Evolutionary conservation across 768 basidiomycete genomes (phyloP).

Genomic region (Tulasnella sp.): DNA sequence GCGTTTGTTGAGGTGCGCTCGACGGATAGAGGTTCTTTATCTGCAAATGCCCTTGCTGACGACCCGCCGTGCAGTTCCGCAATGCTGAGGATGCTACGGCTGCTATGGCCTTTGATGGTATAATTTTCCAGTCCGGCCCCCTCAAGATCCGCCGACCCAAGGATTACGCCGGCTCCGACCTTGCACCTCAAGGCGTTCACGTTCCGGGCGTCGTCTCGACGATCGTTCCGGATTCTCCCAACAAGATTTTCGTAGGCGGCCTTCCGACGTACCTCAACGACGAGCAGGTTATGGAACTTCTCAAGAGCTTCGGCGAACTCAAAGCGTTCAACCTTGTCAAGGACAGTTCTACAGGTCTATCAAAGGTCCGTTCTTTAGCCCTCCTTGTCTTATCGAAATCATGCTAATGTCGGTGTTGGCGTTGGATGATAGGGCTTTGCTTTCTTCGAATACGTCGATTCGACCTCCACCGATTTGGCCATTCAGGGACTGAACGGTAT

Average conservation of each 20-base stretch:
- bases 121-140: constrained; percentile 89
- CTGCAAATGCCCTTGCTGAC: no score
- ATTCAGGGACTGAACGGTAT: constrained; percentile 95
- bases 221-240: constrained; percentile 92
- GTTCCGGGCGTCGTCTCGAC: constrained; percentile 95
- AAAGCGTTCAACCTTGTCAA: constrained; percentile 97
- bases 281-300: constrained; percentile 94
- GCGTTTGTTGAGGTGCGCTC: constrained; percentile 89
- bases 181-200: constrained; percentile 50
- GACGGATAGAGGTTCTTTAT: no score
- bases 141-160: constrained; percentile 97
- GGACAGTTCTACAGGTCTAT: constrained; percentile 77
- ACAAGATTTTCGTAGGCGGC: constrained; percentile 97
- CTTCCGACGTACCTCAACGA: constrained; percentile 93
- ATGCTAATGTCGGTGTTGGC: background rate
- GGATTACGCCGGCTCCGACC: constrained; percentile 76
- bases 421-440: constrained; percentile 70
- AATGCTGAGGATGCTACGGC: constrained; percentile 93
- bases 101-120: constrained; percentile 96
- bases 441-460: constrained; percentile 96
- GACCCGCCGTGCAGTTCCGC: constrained; percentile 59
- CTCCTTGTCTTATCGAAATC: background rate
- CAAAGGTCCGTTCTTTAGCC: constrained; percentile 81
- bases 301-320: constrained; percentile 95
- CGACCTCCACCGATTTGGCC: constrained; percentile 81